Percentiles rank a stretch among this genome's conserved stretches.
These are phyloP conservation scores for Escallonia herrerae DNA, from an alignment of 129 eudicot genomes.

Conservation along the genomic window DNA sequence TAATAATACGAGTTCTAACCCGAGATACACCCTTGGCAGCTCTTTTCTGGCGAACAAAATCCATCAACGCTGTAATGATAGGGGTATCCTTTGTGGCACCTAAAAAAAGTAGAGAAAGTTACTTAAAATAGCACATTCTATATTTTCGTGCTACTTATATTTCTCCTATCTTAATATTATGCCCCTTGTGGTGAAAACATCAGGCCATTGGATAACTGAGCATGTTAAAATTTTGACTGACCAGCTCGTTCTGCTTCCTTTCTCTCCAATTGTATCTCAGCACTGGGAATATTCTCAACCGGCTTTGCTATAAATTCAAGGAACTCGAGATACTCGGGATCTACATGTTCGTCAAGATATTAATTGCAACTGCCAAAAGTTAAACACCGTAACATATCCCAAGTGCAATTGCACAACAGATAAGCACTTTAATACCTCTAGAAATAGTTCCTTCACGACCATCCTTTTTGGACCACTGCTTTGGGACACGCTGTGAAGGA, in stretches of 20 bases:
- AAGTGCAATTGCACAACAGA: conserved; percentile 9
- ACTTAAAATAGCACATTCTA: neutral
- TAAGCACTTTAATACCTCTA: conserved; percentile 44
- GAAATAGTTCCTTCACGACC: conserved; percentile 86
- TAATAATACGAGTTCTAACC: conserved; percentile 33
- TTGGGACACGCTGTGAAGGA: conserved; percentile 94
- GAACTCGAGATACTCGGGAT: conserved; percentile 89
- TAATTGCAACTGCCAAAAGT: conserved; percentile 7
- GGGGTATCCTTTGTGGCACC: conserved; percentile 75
- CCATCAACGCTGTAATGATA: conserved; percentile 77
- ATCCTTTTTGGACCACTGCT: conserved; percentile 72
- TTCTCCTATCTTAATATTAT: neutral
- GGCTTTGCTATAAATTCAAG: conserved; percentile 78
- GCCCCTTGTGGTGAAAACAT: neutral
- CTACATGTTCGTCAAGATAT: conserved; percentile 32
- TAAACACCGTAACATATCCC: neutral
- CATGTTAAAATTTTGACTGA: conserved; percentile 25
- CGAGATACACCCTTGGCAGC: conserved; percentile 83
- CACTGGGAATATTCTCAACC: conserved; percentile 93
- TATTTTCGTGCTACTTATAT: neutral
- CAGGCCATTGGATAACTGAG: conserved; percentile 2
- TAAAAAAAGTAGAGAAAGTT: conserved; percentile 20
- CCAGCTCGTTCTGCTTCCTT: conserved; percentile 94
- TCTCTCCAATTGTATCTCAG: conserved; percentile 93
- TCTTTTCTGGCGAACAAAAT: conserved; percentile 83